phyloP scores from a whole-genome alignment of 257 asterid genomes.

The Ligustrum vulgare region DNA sequence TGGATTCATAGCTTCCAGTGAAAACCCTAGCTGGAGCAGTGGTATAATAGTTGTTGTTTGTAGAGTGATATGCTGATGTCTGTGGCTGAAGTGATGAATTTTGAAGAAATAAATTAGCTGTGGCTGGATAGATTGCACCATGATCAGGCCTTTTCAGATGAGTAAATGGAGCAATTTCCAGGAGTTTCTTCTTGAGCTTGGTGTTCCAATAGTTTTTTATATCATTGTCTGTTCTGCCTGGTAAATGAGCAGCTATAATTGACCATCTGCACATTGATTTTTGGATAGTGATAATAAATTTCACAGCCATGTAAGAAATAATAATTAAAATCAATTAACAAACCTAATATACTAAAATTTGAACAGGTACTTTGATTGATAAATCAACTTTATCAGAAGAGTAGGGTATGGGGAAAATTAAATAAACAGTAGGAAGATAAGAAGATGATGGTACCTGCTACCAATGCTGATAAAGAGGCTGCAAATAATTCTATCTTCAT shows the following conservation, averaged over 20 bases:
- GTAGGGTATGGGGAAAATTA: too few relatives aligned
- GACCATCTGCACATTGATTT: conserved; percentile 49
- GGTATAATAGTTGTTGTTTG: conserved; percentile 12
- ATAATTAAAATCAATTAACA: too few relatives aligned
- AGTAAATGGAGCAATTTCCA: conserved; percentile 27
- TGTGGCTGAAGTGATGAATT: conserved; percentile 20
- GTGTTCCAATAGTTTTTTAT: conserved; percentile 95
- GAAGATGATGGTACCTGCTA: conserved; percentile 53
- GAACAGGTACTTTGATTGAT: too few relatives aligned
- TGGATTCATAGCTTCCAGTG: conserved; percentile 13
- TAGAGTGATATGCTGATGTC: conserved; percentile 6
- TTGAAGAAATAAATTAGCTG: conserved; percentile 11
- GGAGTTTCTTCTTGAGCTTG: conserved; percentile 72
- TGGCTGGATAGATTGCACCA: conserved; percentile 5
- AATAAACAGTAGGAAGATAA: neutral
- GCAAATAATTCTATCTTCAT: conserved; percentile 73
- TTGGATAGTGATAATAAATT: neutral
- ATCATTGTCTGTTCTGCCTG: conserved; percentile 86
- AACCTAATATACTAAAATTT: too few relatives aligned
- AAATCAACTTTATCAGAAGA: too few relatives aligned
- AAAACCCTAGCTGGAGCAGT: conserved; percentile 2
- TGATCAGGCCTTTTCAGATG: conserved; percentile 28
- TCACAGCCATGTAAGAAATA: neutral
- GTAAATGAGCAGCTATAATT: conserved; percentile 76
- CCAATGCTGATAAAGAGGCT: conserved; percentile 70